Evolutionary conservation across 345 rosid genomes (phyloP).

Genomic region (Acer campestre): DNA sequence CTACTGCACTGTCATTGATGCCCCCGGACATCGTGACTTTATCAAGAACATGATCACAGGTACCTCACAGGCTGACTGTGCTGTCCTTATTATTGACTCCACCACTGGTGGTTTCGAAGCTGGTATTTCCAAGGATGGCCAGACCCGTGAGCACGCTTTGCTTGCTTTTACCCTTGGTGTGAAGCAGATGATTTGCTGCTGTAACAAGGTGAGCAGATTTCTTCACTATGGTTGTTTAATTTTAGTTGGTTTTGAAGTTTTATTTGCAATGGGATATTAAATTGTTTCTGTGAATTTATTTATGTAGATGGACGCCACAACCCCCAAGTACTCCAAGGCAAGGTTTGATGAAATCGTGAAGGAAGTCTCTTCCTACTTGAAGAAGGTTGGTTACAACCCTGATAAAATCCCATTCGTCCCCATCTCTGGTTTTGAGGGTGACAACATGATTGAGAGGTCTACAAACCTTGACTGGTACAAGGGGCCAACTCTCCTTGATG

Average conservation of each 20-base stretch:
- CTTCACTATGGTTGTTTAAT: background rate
- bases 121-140: slow-evolving; percentile 86
- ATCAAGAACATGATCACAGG: slow-evolving; percentile 86
- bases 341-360: slow-evolving; percentile 52
- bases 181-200: slow-evolving; percentile 74
- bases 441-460: slow-evolving; percentile 62
- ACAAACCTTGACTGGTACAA: slow-evolving; percentile 58
- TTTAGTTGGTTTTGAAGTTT: too few species aligned
- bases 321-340: slow-evolving; percentile 56
- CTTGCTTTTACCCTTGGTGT: slow-evolving; percentile 79
- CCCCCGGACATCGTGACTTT: slow-evolving; percentile 79
- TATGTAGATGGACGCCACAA: slow-evolving; percentile 52
- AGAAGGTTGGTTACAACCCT: slow-evolving; percentile 62
- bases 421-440: slow-evolving; percentile 59
- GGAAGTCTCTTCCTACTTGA: slow-evolving; percentile 54
- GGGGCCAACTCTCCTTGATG: slow-evolving; percentile 55
- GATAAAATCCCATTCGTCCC: slow-evolving; percentile 56
- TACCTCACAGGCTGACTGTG: slow-evolving; percentile 84
- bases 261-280: background rate
- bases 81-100: slow-evolving; percentile 76
- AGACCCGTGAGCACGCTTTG: slow-evolving; percentile 75
- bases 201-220: slow-evolving; percentile 51
- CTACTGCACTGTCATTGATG: slow-evolving; percentile 81
- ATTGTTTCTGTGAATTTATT: background rate
- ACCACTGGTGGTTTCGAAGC: slow-evolving; percentile 88